These are phyloP conservation scores for Globisporangium sylvaticum DNA, from an alignment of 352 stramenopile species.

Conservation along the genomic window DNA sequence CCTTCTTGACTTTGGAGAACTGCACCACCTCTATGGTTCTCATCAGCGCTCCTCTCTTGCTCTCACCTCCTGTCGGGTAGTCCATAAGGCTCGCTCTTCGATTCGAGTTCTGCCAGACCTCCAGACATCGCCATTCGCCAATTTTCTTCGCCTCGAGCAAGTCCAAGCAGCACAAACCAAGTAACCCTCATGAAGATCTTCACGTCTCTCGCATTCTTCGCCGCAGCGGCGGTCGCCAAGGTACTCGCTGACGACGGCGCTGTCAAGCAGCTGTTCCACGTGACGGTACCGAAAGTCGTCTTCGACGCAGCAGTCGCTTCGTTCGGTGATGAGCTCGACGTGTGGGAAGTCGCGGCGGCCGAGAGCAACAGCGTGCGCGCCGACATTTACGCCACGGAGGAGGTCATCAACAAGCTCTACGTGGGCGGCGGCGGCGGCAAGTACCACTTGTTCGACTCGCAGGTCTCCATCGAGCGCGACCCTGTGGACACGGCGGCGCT, in stretches of 20 bases:
- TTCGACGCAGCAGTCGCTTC: constrained; percentile 4
- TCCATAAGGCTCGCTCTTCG: neutral
- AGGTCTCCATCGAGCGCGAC: neutral
- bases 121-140: neutral
- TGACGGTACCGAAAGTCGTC: constrained; percentile 24
- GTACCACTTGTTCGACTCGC: neutral
- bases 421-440: neutral
- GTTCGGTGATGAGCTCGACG: constrained; percentile 9
- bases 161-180: neutral
- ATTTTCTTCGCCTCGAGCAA: neutral
- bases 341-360: constrained; percentile 3
- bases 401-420: constrained; percentile 6
- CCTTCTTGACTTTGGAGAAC: neutral
- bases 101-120: neutral
- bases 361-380: neutral
- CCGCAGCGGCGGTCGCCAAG: constrained; percentile 9
- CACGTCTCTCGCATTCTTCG: constrained; percentile 15
- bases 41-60: neutral
- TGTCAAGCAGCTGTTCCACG: constrained; percentile 28
- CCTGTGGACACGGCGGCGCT: neutral
- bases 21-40: neutral
- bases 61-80: no score
- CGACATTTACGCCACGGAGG: constrained; percentile 11
- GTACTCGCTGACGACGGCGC: constrained; percentile 14
- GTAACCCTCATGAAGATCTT: constrained; percentile 24